phyloP scores from a whole-genome alignment of 164 flowering plant genomes.

The Vitis rotundifolia region DNA sequence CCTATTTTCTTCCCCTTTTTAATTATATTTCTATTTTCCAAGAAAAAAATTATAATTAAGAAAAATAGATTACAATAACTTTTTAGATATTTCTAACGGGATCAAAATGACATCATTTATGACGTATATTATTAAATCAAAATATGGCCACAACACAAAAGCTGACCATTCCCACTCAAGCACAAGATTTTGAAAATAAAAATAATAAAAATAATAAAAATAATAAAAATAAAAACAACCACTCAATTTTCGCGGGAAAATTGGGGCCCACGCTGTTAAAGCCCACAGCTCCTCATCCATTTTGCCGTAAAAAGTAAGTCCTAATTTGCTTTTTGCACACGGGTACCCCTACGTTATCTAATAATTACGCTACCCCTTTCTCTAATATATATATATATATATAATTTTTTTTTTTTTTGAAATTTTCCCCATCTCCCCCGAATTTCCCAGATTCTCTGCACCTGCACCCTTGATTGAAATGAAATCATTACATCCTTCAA shows the following conservation, averaged over 20 bases:
- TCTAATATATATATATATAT: too few species aligned
- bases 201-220: background rate
- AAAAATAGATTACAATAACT: too few species aligned
- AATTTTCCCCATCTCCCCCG: background rate
- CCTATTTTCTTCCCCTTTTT: too few species aligned
- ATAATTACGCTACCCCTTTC: background rate
- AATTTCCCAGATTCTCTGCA: background rate
- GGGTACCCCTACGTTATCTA: slow-evolving; percentile 8
- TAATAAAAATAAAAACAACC: background rate
- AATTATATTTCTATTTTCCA: too few species aligned
- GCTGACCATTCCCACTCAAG: background rate
- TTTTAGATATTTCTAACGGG: too few species aligned
- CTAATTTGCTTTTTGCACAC: slow-evolving; percentile 5
- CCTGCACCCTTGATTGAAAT: background rate
- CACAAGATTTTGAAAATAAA: background rate
- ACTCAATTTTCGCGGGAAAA: background rate
- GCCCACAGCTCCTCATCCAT: background rate
- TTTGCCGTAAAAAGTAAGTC: slow-evolving; percentile 4
- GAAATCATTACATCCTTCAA: too few species aligned
- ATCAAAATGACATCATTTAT: too few species aligned
- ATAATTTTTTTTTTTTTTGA: background rate
- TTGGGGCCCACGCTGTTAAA: background rate
- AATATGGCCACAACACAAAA: background rate
- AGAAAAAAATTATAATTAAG: too few species aligned
- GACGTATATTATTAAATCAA: too few species aligned